A percentile compares a stretch with the other conserved stretches of the same genome.
Evolutionary conservation across 805 yeast species (phyloP).

Genomic region (Saccharomycopsis synnaedendra): DNA sequence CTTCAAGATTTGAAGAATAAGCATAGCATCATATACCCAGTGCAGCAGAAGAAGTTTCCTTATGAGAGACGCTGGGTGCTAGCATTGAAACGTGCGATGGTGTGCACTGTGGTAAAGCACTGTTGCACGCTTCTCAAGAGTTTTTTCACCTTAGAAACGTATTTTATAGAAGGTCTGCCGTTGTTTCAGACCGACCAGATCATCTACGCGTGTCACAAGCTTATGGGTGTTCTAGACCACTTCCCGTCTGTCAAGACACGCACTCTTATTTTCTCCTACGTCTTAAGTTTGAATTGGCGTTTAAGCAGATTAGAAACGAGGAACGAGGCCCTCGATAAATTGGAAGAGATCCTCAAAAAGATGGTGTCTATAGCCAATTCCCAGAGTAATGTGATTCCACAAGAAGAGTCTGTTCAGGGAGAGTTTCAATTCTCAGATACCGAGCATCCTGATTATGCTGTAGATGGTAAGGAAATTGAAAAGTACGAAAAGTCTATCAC

Average conservation of each 20-base stretch:
- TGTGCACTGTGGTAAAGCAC: constrained; percentile 22
- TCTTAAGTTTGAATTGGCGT: no score
- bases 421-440: no score
- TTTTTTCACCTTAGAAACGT: constrained; percentile 32
- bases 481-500: no score
- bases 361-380: constrained; percentile 22
- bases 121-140: constrained; percentile 34
- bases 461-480: no score
- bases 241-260: no score
- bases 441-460: no score
- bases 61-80: no score
- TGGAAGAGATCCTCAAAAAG: constrained; percentile 41
- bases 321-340: constrained; percentile 50
- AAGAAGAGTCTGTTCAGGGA: no score
- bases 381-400: no score
- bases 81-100: no score
- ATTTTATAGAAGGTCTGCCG: constrained; percentile 45
- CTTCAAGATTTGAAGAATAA: constrained; percentile 19
- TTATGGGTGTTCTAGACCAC: constrained; percentile 32
- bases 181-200: constrained; percentile 38
- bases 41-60: constrained; percentile 20
- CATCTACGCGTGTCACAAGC: constrained; percentile 41
- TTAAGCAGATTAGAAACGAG: constrained; percentile 22
- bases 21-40: constrained; percentile 5
- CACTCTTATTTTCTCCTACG: no score